Conservation (phyloP, 768 basidiomycete genomes). For the Auriscalpium orientale region DNA sequence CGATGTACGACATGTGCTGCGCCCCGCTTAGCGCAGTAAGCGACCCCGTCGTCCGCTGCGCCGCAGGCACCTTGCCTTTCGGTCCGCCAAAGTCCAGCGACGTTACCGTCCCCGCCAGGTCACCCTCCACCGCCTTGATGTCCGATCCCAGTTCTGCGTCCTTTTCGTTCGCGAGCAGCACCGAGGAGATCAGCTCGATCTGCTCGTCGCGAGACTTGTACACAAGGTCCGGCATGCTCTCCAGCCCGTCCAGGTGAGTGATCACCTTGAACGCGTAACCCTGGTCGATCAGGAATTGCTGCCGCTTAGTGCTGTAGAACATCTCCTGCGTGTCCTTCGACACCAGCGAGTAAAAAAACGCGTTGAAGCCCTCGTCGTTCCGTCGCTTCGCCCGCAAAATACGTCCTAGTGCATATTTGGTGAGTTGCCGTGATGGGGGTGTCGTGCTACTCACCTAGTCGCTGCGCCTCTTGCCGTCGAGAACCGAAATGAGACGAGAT, state of each 20-base stretch:
- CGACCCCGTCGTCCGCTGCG: constrained; percentile 75
- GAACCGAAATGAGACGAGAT: constrained; percentile 99
- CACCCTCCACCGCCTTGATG: constrained; percentile 75
- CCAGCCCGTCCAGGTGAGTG: constrained; percentile 91
- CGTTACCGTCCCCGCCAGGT: constrained; percentile 78
- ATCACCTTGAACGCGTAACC: constrained; percentile 99
- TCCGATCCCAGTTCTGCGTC: constrained; percentile 86
- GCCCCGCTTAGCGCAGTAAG: constrained; percentile 80
- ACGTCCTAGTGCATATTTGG: constrained; percentile 49
- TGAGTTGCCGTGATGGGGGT: not conserved
- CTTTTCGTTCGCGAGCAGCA: constrained; percentile 84
- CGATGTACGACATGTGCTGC: constrained; percentile 88
- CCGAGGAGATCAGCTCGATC: constrained; percentile 92
- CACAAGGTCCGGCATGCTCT: constrained; percentile 79
- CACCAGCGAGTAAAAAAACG: constrained; percentile 98
- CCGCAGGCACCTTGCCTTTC: constrained; percentile 47
- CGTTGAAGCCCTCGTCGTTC: constrained; percentile 99
- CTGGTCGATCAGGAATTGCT: constrained; percentile 97
- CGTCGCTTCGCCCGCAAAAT: constrained; percentile 95
- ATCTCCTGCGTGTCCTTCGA: constrained; percentile 99
- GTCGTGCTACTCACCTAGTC: constrained; percentile 55
- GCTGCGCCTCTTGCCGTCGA: constrained; percentile 94
- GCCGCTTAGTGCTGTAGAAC: constrained; percentile 98
- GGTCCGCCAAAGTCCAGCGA: constrained; percentile 78
- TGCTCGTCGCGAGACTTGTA: constrained; percentile 89